phyloP scores from a whole-genome alignment of 2,329 filamentous ascomycete species.

The Fusarium illudens region DNA sequence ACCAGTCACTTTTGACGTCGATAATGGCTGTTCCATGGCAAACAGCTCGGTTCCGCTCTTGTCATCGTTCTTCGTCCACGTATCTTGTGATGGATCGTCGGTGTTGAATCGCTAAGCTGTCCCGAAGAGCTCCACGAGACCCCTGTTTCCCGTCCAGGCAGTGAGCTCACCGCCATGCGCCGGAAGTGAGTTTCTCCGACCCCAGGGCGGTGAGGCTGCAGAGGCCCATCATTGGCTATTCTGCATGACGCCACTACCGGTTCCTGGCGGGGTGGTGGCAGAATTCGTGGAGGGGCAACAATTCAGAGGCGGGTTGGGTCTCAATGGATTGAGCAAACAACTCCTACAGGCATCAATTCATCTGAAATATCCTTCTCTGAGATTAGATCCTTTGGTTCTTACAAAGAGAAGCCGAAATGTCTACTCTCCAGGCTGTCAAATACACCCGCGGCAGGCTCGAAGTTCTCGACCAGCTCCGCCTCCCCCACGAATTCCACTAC shows the following conservation, averaged over 20 bases:
- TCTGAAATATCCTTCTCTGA: background rate
- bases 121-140: constrained; percentile 33
- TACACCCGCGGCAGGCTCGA: constrained; percentile 76
- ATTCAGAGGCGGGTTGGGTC: constrained; percentile 13
- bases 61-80: constrained; percentile 42
- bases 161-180: constrained; percentile 38
- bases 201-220: constrained; percentile 36
- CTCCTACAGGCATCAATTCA: background rate
- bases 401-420: constrained; percentile 49
- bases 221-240: constrained; percentile 23
- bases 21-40: constrained; percentile 71
- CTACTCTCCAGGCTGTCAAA: constrained; percentile 78
- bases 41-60: constrained; percentile 39
- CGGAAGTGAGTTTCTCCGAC: constrained; percentile 43
- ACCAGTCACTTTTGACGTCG: constrained; percentile 82
- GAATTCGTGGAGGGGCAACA: constrained; percentile 46
- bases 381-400: background rate
- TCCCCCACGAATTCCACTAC: constrained; percentile 83
- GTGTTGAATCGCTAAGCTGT: constrained; percentile 35
- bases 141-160: constrained; percentile 28
- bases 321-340: background rate
- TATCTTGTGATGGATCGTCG: constrained; percentile 24
- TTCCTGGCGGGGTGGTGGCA: constrained; percentile 45
- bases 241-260: constrained; percentile 26
- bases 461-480: constrained; percentile 83